Evolutionary conservation across 768 basidiomycete genomes (phyloP).

Genomic region (Trametes punicea): DNA sequence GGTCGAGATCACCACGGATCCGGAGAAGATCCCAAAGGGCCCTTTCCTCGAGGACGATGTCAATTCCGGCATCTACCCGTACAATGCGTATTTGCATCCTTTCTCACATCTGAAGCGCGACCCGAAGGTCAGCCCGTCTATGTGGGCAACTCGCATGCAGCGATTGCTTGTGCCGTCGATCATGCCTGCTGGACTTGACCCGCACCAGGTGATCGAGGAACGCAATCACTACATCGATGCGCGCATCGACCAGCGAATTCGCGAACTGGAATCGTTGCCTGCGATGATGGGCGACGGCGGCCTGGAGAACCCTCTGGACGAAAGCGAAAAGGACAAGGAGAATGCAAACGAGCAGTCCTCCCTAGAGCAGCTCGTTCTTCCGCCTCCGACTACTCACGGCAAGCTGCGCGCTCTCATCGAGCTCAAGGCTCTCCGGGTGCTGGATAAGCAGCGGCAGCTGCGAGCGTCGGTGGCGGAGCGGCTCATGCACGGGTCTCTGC

Average conservation of each 20-base stretch:
- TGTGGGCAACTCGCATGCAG: conserved; percentile 72
- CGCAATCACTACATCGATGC: conserved; percentile 89
- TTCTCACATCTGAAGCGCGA: conserved; percentile 75
- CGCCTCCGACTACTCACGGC: conserved; percentile 64
- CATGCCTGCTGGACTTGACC: conserved; percentile 90
- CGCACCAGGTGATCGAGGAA: conserved; percentile 87
- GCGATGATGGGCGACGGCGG: conserved; percentile 78
- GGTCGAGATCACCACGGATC: conserved; percentile 56
- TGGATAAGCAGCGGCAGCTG: conserved; percentile 88
- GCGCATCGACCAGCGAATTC: conserved; percentile 82
- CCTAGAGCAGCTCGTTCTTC: conserved; percentile 44
- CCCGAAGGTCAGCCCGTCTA: conserved; percentile 53
- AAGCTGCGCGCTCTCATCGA: conserved; percentile 91
- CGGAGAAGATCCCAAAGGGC: conserved; percentile 65
- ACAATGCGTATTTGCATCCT: conserved; percentile 86
- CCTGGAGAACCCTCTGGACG: conserved; percentile 51
- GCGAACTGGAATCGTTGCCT: conserved; percentile 77
- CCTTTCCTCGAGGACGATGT: conserved; percentile 77
- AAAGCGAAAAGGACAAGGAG: conserved; percentile 33
- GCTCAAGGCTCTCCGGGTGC: conserved; percentile 81
- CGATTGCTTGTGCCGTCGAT: conserved; percentile 83
- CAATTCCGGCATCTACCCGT: conserved; percentile 82
- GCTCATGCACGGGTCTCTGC: conserved; percentile 80
- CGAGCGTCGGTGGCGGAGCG: conserved; percentile 84
- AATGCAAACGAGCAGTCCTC: conserved; percentile 20